Base-by-base conservation (phyloP, 129 eudicot genomes). In the Kitagawia praeruptora region DNA sequence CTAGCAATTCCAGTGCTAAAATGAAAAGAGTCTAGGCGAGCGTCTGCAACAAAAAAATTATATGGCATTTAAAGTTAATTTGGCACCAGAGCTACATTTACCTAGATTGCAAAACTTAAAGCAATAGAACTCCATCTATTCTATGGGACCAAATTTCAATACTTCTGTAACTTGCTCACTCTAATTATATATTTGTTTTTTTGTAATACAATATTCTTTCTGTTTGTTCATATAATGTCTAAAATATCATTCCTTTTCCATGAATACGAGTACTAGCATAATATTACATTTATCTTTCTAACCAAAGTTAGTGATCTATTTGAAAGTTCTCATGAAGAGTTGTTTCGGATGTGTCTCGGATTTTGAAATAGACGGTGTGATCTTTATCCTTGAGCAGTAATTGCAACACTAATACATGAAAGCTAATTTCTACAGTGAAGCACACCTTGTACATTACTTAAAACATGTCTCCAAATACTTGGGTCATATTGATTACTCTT, bases 1-100 rank as follows among this genome's bases (percentile, higher is more conserved):
- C 83, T 87, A 13, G 84, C 85, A 76, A 88, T 88, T 73, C 91
- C 91, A 61, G 58, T 44, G 92, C 96, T 82, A 78, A 88, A 84
- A 56, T 75, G 85, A 23, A 82, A 44, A 3, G 89, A 83, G 75
- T 84, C 84, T 64, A 75, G 83, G 72, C 45, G 78, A 70, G 79
- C 49, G 54, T 88, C 98, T 92, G 93, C 67, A 28, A 28, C 25
- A 70, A 70, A 77, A 80, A 49, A 16, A 79, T 31, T 31, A 45
- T 56, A 54, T 74, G 4, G 63, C 8, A 58, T 25, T 61, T n/a
- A 75, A 23, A 53, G 64, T 67, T n/a, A 13, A 78, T 28, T 79
- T 54, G 63, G 16, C 42, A 34, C 34, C 28, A 44, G 66, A 46
- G 31, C 38, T 48, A 21, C 51, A 42, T 11, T 40, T n/a, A 37